phyloP scores from a whole-genome alignment of 1,284 basidiomycete genomes.

The Ceratobasidium sp. region DNA sequence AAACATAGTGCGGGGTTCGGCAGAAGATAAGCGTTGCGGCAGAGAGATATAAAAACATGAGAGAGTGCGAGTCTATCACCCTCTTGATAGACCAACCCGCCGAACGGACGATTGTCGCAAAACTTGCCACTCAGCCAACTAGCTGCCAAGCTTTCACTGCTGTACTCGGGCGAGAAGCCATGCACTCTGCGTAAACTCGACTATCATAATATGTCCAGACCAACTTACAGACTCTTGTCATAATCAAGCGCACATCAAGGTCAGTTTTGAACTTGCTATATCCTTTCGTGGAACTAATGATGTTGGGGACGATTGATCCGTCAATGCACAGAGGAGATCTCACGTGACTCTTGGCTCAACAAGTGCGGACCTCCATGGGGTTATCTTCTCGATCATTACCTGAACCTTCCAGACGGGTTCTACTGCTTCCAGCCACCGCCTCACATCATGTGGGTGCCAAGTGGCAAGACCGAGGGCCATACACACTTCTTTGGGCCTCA shows the following conservation, averaged over 20 bases:
- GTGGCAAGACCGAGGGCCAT: background rate
- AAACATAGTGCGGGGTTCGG: conserved; percentile 28
- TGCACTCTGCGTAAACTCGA: no score
- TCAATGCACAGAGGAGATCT: background rate
- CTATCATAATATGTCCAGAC: background rate
- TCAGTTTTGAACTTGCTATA: background rate
- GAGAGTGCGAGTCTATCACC: background rate
- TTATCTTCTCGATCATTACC: conserved; percentile 29
- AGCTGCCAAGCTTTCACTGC: background rate
- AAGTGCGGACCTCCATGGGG: background rate
- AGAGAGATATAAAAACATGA: conserved; percentile 17
- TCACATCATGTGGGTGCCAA: conserved; percentile 29
- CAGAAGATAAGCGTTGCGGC: conserved; percentile 25
- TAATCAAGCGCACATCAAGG: background rate
- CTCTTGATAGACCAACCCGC: conserved; percentile 12
- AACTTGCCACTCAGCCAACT: background rate
- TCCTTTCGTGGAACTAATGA: background rate
- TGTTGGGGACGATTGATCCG: conserved; percentile 16
- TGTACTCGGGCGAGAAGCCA: no score
- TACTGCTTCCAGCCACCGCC: conserved; percentile 1
- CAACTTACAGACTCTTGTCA: background rate
- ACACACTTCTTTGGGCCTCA: background rate
- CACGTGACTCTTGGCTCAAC: conserved; percentile 9
- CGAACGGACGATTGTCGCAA: background rate
- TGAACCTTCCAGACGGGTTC: background rate